phyloP scores from a whole-genome alignment of 2,329 filamentous ascomycete genomes.

The Rhexocercosporidium sp. region DNA sequence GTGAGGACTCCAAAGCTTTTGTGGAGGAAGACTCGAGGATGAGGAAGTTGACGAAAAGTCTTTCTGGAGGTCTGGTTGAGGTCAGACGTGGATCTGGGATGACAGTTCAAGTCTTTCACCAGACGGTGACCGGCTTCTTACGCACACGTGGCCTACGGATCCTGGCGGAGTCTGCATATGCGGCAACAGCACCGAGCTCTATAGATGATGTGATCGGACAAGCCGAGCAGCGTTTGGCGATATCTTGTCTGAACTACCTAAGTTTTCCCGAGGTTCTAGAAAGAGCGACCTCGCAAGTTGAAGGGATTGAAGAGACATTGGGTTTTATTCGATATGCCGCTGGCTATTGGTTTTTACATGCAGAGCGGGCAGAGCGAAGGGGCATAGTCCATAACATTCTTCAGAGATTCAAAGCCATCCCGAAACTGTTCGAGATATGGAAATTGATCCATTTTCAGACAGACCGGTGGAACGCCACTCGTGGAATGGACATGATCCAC shows the following conservation, averaged over 20 bases:
- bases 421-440: constrained; percentile 11
- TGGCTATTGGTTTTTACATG: constrained; percentile 21
- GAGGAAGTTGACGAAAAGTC: constrained; percentile 29
- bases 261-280: neutral
- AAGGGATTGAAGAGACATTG: neutral
- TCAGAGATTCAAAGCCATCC: neutral
- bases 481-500: constrained; percentile 14
- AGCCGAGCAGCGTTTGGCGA: constrained; percentile 14
- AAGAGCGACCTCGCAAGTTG: neutral
- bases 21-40: constrained; percentile 28
- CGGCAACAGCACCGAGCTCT: neutral
- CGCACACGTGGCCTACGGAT: constrained; percentile 5
- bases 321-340: constrained; percentile 26
- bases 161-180: neutral
- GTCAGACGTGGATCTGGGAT: neutral
- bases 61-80: constrained; percentile 34
- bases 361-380: constrained; percentile 21
- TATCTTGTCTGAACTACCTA: constrained; percentile 28
- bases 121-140: constrained; percentile 45
- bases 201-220: neutral
- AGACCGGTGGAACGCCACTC: neutral
- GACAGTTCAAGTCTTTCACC: constrained; percentile 47
- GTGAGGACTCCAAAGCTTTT: constrained; percentile 18
- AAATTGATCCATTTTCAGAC: constrained; percentile 5
- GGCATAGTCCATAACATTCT: constrained; percentile 14